A percentile compares a stretch with the other conserved stretches of the same genome.
Evolutionary conservation across 1,284 basidiomycete species (phyloP).

Genomic region (Fomitopsis pinicola): DNA sequence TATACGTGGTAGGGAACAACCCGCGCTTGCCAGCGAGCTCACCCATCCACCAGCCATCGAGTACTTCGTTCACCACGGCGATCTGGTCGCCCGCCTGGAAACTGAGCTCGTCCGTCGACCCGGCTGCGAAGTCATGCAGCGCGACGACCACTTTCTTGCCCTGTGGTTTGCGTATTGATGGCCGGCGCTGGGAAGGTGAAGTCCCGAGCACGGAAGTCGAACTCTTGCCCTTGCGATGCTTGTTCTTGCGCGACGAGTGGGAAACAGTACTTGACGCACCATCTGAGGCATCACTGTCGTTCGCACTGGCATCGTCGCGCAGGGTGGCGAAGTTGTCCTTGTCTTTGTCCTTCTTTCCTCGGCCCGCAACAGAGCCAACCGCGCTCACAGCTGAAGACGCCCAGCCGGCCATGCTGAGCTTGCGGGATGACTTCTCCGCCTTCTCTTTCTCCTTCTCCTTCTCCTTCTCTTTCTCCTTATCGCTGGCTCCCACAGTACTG

Average conservation of each 20-base stretch:
- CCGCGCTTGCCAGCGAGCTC: constrained; percentile 65
- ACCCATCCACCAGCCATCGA: constrained; percentile 86
- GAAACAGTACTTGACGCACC: constrained; percentile 21
- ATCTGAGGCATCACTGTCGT: constrained; percentile 22
- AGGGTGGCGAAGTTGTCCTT: constrained; percentile 41
- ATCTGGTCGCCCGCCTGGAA: constrained; percentile 74
- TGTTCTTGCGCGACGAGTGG: constrained; percentile 27
- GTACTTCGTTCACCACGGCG: constrained; percentile 66
- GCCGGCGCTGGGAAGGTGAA: constrained; percentile 29
- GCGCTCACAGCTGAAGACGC: constrained; percentile 44
- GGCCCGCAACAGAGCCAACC: constrained; percentile 53
- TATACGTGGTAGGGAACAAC: constrained; percentile 74
- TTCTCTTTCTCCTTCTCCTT: constrained; percentile 24
- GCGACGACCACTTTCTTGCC: constrained; percentile 57
- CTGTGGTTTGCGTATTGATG: constrained; percentile 42
- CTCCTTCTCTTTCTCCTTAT: constrained; percentile 33
- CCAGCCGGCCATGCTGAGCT: constrained; percentile 58
- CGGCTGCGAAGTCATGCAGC: constrained; percentile 63
- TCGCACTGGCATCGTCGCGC: constrained; percentile 36
- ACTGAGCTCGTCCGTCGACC: constrained; percentile 69
- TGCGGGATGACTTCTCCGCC: constrained; percentile 22
- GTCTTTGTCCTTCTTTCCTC: constrained; percentile 61
- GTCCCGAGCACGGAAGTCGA: constrained; percentile 18
- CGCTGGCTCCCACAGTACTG: constrained; percentile 40
- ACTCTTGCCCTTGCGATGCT: constrained; percentile 31